Conservation (phyloP, 495 filamentous ascomycete species). For the Podospora didyma region DNA sequence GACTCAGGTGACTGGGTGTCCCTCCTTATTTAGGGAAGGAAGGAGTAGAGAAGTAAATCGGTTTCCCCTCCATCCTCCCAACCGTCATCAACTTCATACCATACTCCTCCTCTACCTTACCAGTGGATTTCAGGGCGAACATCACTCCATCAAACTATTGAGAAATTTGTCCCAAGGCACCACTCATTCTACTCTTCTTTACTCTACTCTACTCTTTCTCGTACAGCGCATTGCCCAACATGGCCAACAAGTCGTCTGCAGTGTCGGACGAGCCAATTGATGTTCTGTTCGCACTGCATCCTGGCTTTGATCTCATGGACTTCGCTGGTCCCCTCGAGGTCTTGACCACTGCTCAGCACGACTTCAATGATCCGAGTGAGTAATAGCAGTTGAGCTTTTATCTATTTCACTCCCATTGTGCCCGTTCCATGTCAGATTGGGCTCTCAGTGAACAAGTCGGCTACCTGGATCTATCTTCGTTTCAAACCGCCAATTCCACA, state of each 20-base stretch:
- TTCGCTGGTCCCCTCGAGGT: slow-evolving; percentile 65
- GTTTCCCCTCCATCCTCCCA: not conserved
- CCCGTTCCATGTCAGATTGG: not conserved
- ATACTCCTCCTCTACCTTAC: slow-evolving; percentile 5
- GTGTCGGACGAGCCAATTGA: slow-evolving; percentile 48
- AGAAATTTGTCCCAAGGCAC: slow-evolving; percentile 6
- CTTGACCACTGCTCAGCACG: slow-evolving; percentile 54
- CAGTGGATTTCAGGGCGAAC: slow-evolving; percentile 6
- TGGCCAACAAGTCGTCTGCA: slow-evolving; percentile 46
- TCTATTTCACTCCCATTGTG: not conserved
- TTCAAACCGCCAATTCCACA: too few species aligned
- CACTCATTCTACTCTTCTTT: slow-evolving; percentile 9
- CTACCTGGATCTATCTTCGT: too few species aligned
- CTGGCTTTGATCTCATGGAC: slow-evolving; percentile 55
- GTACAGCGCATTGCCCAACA: slow-evolving; percentile 27
- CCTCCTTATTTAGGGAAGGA: not conserved
- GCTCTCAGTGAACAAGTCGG: too few species aligned
- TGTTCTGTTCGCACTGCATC: slow-evolving; percentile 47
- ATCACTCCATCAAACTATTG: slow-evolving; percentile 4
- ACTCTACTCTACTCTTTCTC: not conserved
- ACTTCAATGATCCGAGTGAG: slow-evolving; percentile 59
- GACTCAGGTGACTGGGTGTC: slow-evolving; percentile 21
- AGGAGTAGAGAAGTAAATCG: slow-evolving; percentile 8
- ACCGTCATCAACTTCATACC: not conserved
- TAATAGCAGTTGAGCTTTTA: slow-evolving; percentile 11